A percentile compares a stretch with the other conserved stretches of the same genome.
Conservation (phyloP, 208 protist species). For the Acanthamoeba sp. region DNA sequence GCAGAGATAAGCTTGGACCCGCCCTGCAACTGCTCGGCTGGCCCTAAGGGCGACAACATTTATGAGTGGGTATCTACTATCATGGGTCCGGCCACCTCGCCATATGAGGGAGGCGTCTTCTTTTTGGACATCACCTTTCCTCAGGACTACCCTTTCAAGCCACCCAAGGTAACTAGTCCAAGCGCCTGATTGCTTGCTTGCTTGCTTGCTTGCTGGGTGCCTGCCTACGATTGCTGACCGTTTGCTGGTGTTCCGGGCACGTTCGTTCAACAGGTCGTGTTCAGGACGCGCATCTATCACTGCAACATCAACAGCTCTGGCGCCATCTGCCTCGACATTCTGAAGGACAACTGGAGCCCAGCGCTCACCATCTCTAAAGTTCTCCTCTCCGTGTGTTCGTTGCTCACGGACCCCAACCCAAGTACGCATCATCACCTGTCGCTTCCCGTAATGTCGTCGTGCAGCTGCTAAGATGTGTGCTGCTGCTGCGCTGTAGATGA, state of each 20-base stretch:
- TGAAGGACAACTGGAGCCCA: conserved; percentile 95
- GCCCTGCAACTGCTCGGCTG: conserved; percentile 85
- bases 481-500: conserved; percentile 79
- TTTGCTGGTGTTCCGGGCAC: not conserved
- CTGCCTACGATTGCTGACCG: too few species aligned
- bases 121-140: conserved; percentile 93
- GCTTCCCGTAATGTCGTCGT: not conserved
- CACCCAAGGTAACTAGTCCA: conserved; percentile 92
- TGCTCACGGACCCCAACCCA: conserved; percentile 94
- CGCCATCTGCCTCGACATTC: conserved; percentile 94
- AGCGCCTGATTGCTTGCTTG: too few species aligned
- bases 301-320: conserved; percentile 93
- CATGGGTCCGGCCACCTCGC: conserved; percentile 90
- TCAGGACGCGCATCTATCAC: conserved; percentile 93
- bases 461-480: too few species aligned
- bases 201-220: too few species aligned
- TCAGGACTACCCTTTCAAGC: conserved; percentile 94
- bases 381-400: conserved; percentile 93
- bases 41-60: conserved; percentile 86
- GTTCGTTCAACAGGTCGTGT: conserved; percentile 84
- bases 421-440: conserved; percentile 75
- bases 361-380: conserved; percentile 95
- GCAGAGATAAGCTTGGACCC: conserved; percentile 84
- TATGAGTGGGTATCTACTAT: conserved; percentile 91
- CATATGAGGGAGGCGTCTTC: conserved; percentile 93